phyloP scores from a whole-genome alignment of 257 asterid species.

The Capsicum rhomboideum region DNA sequence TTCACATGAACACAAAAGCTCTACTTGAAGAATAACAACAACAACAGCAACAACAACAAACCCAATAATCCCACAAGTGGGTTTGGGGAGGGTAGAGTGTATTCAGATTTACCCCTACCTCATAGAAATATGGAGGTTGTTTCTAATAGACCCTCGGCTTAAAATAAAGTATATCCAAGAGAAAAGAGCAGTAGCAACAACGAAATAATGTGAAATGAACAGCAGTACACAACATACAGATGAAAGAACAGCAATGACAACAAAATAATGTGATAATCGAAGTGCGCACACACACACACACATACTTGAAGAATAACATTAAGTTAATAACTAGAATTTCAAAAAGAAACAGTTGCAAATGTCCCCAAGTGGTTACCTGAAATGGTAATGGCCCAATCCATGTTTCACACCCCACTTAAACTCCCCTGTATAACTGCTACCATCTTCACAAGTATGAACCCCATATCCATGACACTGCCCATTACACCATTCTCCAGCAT shows the following conservation, averaged over 20 bases:
- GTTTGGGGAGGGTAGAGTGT: background rate
- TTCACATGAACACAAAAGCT: background rate
- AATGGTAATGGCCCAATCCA: slow-evolving; percentile 39
- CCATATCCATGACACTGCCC: slow-evolving; percentile 45
- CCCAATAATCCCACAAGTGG: background rate
- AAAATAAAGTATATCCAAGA: background rate
- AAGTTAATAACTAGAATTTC: background rate
- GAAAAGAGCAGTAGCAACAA: background rate
- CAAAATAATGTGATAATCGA: too few species aligned
- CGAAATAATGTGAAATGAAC: background rate
- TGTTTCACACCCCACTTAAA: slow-evolving; percentile 44
- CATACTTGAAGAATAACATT: background rate
- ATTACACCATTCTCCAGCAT: slow-evolving; percentile 41
- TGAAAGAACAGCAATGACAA: too few species aligned
- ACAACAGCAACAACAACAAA: background rate
- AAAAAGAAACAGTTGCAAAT: background rate
- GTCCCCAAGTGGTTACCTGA: slow-evolving; percentile 18
- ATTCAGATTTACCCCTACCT: background rate
- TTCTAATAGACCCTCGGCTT: background rate
- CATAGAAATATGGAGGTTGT: background rate
- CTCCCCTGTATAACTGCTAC: slow-evolving; percentile 36
- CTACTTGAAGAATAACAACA: background rate
- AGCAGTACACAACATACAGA: background rate
- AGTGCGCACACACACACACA: background rate
- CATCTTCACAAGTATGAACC: slow-evolving; percentile 33